Base-by-base conservation (phyloP, 768 basidiomycete genomes). In the Leccinum truebloodii region DNA sequence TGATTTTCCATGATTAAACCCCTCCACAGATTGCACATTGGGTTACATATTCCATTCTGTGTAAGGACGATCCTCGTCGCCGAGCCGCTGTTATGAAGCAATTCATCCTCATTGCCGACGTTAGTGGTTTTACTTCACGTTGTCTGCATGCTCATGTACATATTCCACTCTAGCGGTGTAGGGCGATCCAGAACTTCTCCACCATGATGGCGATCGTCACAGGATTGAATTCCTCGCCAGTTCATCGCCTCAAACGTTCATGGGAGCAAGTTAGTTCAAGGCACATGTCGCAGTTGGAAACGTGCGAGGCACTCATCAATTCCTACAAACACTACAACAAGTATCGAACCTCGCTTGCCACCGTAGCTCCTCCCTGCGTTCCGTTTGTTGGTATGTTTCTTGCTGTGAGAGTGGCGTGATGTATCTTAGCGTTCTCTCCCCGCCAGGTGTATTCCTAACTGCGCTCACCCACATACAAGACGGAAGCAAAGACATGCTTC, bases 271-370 rank as follows among this genome's bases (percentile, higher is more conserved):
- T 88, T 28, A 80, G 65, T 63, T 74, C 78, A 32, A 81, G 79
- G 63, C 72, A 80, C 50, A 79, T 81, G 74, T 74, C 80, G 5
- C 73, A 79, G 57, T 74, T 88, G 61, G 78, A 79, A 22, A 73
- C 78, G 26, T 78, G 88, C 58, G 85, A 87, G 67, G 76, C 80
- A 59, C 80, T 83, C 46, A 80, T 90, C 66, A 82, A 86, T 65
- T 83, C 86, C 34, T 84, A 83, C 68, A 86, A 84, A 73, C 89
- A 88, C 65, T 89, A 87, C 75, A 81, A 82, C 59, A 84, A 79
- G 55, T 89, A 87, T 72, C 81, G 84, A 55, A 72, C 77, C 49
- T 77, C 80, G 26, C 71, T 89, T 51, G 81, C 83, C 44, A 76
- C 74, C 18, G 80, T 86, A 20, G 77, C 80, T 20, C 84, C 86